A percentile compares a stretch with the other conserved stretches of the same genome.
Evolutionary conservation across 73 alveolate genomes (phyloP).

Genomic region (Blepharisma stoltei): DNA sequence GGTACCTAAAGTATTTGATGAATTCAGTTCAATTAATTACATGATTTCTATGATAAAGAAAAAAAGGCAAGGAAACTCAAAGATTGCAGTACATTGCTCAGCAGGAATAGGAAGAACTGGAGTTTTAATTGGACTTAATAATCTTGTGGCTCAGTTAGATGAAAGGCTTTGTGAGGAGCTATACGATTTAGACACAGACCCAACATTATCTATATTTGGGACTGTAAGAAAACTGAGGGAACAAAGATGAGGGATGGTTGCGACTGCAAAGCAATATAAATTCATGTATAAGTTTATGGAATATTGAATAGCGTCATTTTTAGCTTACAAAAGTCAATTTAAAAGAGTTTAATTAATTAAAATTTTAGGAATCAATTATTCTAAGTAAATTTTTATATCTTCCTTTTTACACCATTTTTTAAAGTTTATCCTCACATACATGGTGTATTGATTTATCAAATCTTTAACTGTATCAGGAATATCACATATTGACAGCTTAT

Average conservation of each 20-base stretch:
- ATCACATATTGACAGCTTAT: too few species aligned
- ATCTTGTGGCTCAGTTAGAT: conserved; percentile 2
- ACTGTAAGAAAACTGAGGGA: conserved; percentile 82
- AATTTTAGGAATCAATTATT: too few species aligned
- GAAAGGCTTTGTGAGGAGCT: background rate
- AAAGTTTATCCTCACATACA: too few species aligned
- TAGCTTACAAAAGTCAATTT: background rate
- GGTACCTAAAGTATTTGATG: conserved; percentile 60
- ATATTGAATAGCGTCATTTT: conserved; percentile 39
- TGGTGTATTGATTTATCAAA: too few species aligned
- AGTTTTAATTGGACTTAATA: conserved; percentile 62
- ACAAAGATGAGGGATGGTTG: conserved; percentile 79
- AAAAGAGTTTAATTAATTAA: too few species aligned
- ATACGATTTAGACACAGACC: conserved; percentile 33
- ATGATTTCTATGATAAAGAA: conserved; percentile 48
- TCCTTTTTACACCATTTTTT: too few species aligned
- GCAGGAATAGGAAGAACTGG: conserved; percentile 96
- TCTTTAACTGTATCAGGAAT: too few species aligned
- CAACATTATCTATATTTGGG: conserved; percentile 59
- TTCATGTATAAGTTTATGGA: conserved; percentile 62
- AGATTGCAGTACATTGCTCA: conserved; percentile 80
- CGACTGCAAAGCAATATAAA: conserved; percentile 61
- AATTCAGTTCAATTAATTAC: conserved; percentile 47
- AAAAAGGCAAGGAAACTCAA: conserved; percentile 24
- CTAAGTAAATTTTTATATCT: too few species aligned